Evolutionary conservation across 108 stramenopile species (phyloP).

Genomic region (Hondaea fermentalgiana): DNA sequence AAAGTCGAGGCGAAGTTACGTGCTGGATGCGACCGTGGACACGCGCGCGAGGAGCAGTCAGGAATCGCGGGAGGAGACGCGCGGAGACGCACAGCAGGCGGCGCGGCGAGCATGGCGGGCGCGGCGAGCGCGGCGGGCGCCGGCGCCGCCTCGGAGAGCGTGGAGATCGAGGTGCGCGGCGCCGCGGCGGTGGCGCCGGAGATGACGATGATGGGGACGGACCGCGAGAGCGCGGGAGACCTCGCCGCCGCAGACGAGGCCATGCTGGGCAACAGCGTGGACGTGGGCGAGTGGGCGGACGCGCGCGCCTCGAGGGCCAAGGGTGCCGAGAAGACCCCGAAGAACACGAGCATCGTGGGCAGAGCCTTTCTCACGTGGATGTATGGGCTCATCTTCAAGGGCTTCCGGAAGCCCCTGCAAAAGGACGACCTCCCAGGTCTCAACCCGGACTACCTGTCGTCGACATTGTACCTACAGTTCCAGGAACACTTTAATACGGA

Average conservation of each 20-base stretch:
- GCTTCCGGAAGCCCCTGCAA: neutral
- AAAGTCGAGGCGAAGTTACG: too few relatives aligned
- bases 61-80: too few relatives aligned
- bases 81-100: too few relatives aligned
- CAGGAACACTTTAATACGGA: neutral
- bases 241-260: neutral
- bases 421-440: neutral
- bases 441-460: neutral
- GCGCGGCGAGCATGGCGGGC: too few relatives aligned
- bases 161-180: too few relatives aligned
- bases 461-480: neutral
- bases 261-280: neutral
- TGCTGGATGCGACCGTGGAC: too few relatives aligned
- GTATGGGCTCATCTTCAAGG: neutral
- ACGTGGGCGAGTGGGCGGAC: neutral
- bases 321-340: neutral
- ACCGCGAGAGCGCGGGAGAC: neutral
- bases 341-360: neutral
- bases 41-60: too few relatives aligned
- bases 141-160: too few relatives aligned
- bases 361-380: neutral
- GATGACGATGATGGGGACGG: too few relatives aligned
- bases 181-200: too few relatives aligned
- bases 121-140: too few relatives aligned
- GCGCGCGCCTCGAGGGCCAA: neutral